Conservation (phyloP, 225 moss, liverwort and hornwort species). For the Pleurozium schreberi region DNA sequence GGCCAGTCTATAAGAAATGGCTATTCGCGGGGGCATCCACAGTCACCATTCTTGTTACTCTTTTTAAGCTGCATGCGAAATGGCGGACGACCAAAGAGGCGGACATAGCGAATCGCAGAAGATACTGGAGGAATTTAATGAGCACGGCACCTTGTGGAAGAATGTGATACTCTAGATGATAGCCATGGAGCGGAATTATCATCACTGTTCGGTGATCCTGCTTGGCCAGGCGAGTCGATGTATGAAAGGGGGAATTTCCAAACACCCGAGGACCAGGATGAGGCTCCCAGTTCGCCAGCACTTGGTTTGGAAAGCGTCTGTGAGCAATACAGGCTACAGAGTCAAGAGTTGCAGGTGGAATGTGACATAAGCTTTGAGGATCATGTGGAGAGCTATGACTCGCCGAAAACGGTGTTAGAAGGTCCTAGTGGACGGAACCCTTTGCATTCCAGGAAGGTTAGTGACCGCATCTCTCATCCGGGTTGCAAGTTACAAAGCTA, state of each 20-base stretch:
- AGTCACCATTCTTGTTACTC: background rate
- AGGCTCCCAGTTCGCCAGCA: background rate
- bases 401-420: conserved; percentile 27
- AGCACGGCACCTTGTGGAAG: conserved; percentile 14
- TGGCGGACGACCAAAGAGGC: background rate
- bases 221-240: background rate
- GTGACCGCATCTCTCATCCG: background rate
- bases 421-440: conserved; percentile 1
- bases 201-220: background rate
- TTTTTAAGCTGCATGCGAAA: conserved; percentile 6
- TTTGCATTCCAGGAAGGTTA: background rate
- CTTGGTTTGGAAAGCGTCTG: conserved; percentile 7
- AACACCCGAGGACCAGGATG: background rate
- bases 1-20: conserved; percentile 1
- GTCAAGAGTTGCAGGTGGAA: background rate
- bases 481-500: conserved; percentile 14
- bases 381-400: conserved; percentile 1
- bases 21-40: conserved; percentile 4
- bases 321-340: conserved; percentile 4
- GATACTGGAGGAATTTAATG: conserved; percentile 34
- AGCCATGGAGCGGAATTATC: background rate
- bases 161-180: background rate
- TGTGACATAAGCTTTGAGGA: conserved; percentile 3
- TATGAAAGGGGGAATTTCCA: background rate
- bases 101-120: background rate